A percentile compares a stretch with the other conserved stretches of the same genome.
phyloP scores from a whole-genome alignment of 345 rosid species.

The Salix exigua region DNA sequence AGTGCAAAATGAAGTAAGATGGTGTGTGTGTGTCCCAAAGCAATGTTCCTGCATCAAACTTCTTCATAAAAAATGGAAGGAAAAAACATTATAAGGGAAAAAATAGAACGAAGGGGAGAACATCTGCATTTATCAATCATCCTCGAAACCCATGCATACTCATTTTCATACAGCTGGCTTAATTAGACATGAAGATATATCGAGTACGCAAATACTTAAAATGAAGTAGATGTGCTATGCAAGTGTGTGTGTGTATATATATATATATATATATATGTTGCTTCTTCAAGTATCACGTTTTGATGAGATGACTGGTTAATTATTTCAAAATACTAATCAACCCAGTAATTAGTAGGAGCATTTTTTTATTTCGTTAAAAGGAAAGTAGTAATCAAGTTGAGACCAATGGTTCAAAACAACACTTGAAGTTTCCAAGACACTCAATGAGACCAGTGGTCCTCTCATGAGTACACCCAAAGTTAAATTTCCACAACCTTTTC shows the following conservation, averaged over 20 bases:
- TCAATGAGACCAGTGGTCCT: conserved; percentile 34
- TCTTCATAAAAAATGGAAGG: no score
- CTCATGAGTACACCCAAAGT: conserved; percentile 23
- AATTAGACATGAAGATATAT: not conserved
- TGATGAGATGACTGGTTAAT: not conserved
- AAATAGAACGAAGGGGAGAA: not conserved
- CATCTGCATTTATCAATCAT: not conserved
- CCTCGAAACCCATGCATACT: not conserved
- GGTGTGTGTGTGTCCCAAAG: no score
- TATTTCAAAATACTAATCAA: not conserved
- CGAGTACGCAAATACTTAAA: not conserved
- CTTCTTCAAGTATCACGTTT: not conserved
- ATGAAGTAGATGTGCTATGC: not conserved
- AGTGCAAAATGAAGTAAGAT: no score
- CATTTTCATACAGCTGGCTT: not conserved
- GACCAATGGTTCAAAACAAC: conserved; percentile 12
- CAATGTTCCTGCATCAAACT: no score
- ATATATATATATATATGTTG: not conserved
- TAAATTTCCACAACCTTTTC: not conserved
- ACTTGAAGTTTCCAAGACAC: conserved; percentile 23
- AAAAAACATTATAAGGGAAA: no score
- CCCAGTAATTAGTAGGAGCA: not conserved
- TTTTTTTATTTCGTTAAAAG: not conserved
- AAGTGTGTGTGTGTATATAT: no score
- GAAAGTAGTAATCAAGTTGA: conserved; percentile 8